These are phyloP conservation scores for Gentiana dahurica DNA, from an alignment of 257 asterid genomes.

Conservation along the genomic window DNA sequence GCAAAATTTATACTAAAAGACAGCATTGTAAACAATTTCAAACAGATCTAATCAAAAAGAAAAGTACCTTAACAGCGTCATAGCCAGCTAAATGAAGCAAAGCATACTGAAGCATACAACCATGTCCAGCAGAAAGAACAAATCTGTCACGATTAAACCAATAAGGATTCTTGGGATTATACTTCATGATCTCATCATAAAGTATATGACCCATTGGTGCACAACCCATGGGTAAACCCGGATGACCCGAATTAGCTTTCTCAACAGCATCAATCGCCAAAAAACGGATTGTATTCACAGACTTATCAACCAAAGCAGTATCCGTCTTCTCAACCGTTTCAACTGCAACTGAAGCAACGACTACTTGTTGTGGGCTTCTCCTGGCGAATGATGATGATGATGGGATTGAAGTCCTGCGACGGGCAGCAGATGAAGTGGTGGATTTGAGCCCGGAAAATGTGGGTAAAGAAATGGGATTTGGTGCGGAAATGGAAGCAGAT, in stretches of 20 bases:
- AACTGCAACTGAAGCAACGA: slow-evolving; percentile 51
- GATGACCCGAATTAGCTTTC: slow-evolving; percentile 44
- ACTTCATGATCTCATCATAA: slow-evolving; percentile 91
- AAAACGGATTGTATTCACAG: slow-evolving; percentile 37
- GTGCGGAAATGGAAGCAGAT: slow-evolving; percentile 4
- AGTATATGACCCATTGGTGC: slow-evolving; percentile 90
- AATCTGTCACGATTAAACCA: slow-evolving; percentile 96
- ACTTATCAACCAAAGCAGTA: slow-evolving; percentile 59
- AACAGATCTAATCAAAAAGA: background rate
- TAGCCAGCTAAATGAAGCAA: slow-evolving; percentile 67
- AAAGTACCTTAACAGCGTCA: slow-evolving; percentile 53
- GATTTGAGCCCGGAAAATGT: slow-evolving; percentile 55
- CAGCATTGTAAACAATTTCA: background rate
- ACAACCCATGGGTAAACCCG: slow-evolving; percentile 48
- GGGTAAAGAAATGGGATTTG: slow-evolving; percentile 30
- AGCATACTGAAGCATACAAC: slow-evolving; percentile 74
- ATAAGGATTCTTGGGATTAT: slow-evolving; percentile 89
- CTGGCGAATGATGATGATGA: slow-evolving; percentile 5
- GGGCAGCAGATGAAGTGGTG: slow-evolving; percentile 20
- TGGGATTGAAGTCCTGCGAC: slow-evolving; percentile 26
- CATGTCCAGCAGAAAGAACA: slow-evolving; percentile 96
- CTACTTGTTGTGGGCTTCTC: slow-evolving; percentile 8
- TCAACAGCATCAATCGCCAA: slow-evolving; percentile 45
- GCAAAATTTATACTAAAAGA: background rate
- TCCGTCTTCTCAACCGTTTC: slow-evolving; percentile 62